Conservation (phyloP, 805 yeast genomes). For the Zygosaccharomyces lentus region DNA sequence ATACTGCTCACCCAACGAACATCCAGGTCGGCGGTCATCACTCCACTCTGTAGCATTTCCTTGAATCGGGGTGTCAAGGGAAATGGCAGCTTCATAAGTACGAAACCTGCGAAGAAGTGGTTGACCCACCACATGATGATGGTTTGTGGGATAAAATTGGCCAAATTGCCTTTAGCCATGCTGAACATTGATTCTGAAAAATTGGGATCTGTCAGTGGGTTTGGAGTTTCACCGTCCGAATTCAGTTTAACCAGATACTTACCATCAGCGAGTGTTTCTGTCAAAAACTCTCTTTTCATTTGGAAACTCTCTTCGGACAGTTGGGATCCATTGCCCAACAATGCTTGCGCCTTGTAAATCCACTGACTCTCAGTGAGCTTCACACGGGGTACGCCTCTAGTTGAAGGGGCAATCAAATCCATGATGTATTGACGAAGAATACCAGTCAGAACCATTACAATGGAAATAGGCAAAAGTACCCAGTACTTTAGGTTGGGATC, state of each 20-base stretch:
- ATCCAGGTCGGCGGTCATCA: slow-evolving; percentile 77
- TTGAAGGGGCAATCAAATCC: slow-evolving; percentile 52
- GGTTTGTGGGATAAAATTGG: slow-evolving; percentile 87
- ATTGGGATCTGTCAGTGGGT: slow-evolving; percentile 68
- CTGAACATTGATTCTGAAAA: slow-evolving; percentile 68
- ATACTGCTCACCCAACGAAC: slow-evolving; percentile 90
- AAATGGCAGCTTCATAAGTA: slow-evolving; percentile 84
- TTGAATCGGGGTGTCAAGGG: slow-evolving; percentile 87
- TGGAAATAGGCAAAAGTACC: slow-evolving; percentile 86
- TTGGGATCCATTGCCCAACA: slow-evolving; percentile 51
- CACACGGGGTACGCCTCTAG: slow-evolving; percentile 49
- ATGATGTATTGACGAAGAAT: slow-evolving; percentile 67
- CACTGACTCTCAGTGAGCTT: slow-evolving; percentile 61
- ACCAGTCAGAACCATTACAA: slow-evolving; percentile 87
- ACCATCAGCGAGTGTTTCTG: slow-evolving; percentile 47
- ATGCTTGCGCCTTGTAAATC: slow-evolving; percentile 52
- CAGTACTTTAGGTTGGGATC: slow-evolving; percentile 83
- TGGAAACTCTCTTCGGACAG: slow-evolving; percentile 51
- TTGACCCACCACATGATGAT: slow-evolving; percentile 95
- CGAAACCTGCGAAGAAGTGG: slow-evolving; percentile 86
- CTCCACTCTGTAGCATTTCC: slow-evolving; percentile 86
- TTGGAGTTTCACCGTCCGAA: slow-evolving; percentile 41
- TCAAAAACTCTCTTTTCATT: slow-evolving; percentile 46
- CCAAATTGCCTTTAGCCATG: slow-evolving; percentile 76
- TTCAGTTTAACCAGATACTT: slow-evolving; percentile 49